Conservation (phyloP, 352 stramenopile species). For the Thalassiosira mediterranea region DNA sequence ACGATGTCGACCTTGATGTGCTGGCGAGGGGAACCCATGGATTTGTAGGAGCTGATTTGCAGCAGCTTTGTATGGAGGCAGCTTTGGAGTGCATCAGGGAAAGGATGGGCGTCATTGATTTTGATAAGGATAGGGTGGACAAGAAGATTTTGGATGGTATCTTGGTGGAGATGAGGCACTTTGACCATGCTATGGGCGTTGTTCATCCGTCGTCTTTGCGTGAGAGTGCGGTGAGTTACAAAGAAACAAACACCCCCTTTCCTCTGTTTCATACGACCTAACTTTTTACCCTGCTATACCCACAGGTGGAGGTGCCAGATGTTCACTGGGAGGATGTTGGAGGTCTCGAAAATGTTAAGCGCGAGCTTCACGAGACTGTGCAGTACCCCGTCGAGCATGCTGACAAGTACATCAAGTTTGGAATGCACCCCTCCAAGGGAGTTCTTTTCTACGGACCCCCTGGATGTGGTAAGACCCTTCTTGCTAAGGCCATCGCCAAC, state of each 20-base stretch:
- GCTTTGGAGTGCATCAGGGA: conserved; percentile 85
- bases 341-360: conserved; percentile 95
- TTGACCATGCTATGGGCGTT: conserved; percentile 89
- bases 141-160: conserved; percentile 81
- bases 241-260: too few relatives aligned
- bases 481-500: conserved; percentile 97
- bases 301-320: conserved; percentile 94
- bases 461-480: conserved; percentile 97
- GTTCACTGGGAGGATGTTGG: conserved; percentile 97
- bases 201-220: conserved; percentile 93
- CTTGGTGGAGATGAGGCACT: conserved; percentile 86
- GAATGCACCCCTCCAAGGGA: conserved; percentile 94
- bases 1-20: conserved; percentile 87
- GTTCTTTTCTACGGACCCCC: conserved; percentile 97
- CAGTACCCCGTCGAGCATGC: conserved; percentile 96
- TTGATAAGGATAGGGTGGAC: conserved; percentile 71
- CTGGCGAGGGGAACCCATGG: conserved; percentile 91
- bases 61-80: conserved; percentile 89
- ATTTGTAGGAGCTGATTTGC: conserved; percentile 91
- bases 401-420: conserved; percentile 96
- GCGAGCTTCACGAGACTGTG: conserved; percentile 95
- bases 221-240: conserved; percentile 92
- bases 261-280: too few relatives aligned
- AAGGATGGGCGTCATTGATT: conserved; percentile 82
- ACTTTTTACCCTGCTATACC: too few relatives aligned